These are phyloP conservation scores for Scheffersomyces ergatensis DNA, from an alignment of 805 yeast species.

Conservation along the genomic window DNA sequence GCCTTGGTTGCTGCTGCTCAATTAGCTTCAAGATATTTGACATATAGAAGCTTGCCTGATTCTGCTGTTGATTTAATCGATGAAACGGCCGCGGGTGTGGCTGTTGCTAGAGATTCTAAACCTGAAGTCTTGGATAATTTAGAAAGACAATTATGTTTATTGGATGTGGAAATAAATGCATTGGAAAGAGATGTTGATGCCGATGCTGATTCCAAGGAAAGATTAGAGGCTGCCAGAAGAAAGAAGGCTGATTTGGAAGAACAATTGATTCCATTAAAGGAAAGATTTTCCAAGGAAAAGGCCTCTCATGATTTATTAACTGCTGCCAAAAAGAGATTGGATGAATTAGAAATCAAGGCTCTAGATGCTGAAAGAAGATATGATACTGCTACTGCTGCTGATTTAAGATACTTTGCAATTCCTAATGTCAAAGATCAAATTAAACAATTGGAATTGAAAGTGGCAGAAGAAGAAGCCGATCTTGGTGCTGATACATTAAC, in stretches of 20 bases:
- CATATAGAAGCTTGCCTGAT: conserved; percentile 94
- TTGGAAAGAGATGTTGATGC: conserved; percentile 93
- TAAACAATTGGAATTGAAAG: conserved; percentile 68
- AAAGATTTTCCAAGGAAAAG: conserved; percentile 81
- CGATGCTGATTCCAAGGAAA: conserved; percentile 77
- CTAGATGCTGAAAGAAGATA: conserved; percentile 95
- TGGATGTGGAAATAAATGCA: conserved; percentile 96
- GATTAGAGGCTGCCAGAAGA: conserved; percentile 75
- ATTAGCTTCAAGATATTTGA: conserved; percentile 88
- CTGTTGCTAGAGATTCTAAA: conserved; percentile 96
- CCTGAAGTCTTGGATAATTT: conserved; percentile 94
- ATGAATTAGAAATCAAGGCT: conserved; percentile 90
- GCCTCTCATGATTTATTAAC: conserved; percentile 90
- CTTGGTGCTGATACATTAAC: conserved; percentile 64
- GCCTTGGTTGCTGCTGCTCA: conserved; percentile 94
- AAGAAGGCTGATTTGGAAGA: conserved; percentile 83
- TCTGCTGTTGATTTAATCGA: conserved; percentile 96
- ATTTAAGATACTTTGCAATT: conserved; percentile 93
- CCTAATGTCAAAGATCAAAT: conserved; percentile 85
- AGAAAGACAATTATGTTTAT: conserved; percentile 86
- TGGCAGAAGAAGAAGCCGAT: conserved; percentile 70
- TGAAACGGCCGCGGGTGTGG: conserved; percentile 95
- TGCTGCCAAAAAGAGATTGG: conserved; percentile 82
- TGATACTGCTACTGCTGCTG: conserved; percentile 93
- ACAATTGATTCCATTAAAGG: conserved; percentile 79